Evolutionary conservation across 208 protist species (phyloP).

Genomic region (Porcisia hertigi): DNA sequence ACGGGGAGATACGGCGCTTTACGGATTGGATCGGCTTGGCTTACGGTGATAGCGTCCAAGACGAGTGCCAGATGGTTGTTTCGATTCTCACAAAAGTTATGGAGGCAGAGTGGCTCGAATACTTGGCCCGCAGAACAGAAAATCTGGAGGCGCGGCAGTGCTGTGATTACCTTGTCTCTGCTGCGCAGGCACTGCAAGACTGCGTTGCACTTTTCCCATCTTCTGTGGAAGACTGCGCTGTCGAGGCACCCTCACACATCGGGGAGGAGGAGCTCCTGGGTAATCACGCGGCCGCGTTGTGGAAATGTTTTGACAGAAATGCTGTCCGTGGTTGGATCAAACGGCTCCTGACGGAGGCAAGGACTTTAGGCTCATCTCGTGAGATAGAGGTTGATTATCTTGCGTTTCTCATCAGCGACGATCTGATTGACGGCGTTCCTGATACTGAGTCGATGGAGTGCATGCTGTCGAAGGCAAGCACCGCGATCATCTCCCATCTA

Average conservation of each 20-base stretch:
- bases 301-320: constrained; percentile 24
- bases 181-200: constrained; percentile 39
- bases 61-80: constrained; percentile 42
- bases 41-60: constrained; percentile 23
- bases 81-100: constrained; percentile 42
- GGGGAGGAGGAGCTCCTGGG: constrained; percentile 47
- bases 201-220: constrained; percentile 34
- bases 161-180: constrained; percentile 39
- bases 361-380: constrained; percentile 11
- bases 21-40: constrained; percentile 46
- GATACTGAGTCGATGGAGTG: constrained; percentile 15
- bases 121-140: constrained; percentile 41
- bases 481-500: constrained; percentile 22
- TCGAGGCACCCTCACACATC: constrained; percentile 35
- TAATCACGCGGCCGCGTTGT: constrained; percentile 28
- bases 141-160: constrained; percentile 20
- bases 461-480: constrained; percentile 19
- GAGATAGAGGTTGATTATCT: constrained; percentile 25
- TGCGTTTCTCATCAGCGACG: constrained; percentile 17
- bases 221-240: constrained; percentile 10
- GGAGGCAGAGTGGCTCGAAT: constrained; percentile 54
- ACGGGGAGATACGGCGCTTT: constrained; percentile 32
- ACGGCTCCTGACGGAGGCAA: constrained; percentile 26
- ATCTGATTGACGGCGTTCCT: constrained; percentile 18
- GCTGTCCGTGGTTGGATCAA: constrained; percentile 19